Evolutionary conservation across 2,329 filamentous ascomycete species (phyloP), one percentile per base, ranked within the genome.

Genomic region (Colletotrichum orbiculare): DNA sequence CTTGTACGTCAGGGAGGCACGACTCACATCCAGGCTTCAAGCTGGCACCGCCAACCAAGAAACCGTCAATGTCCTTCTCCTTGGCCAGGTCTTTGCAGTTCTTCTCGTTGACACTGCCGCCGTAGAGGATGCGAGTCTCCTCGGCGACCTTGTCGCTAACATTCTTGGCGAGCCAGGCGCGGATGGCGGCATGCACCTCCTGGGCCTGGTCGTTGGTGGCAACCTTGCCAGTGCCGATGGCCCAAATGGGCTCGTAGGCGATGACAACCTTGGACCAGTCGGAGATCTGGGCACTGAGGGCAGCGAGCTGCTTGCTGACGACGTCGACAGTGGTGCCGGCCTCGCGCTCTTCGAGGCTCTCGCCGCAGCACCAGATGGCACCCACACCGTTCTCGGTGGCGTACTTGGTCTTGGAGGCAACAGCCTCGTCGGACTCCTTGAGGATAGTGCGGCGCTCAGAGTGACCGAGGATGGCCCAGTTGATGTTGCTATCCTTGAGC

Each of bases 161-260:
- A 73, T 94, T 87, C 74, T 89, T 87, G 76, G 89, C 88, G 76
- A 99, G 86, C 93, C 94, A 98, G 75, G 89, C 83, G 73, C 96
- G 92, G 82, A 99, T 96, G 71, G 91, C 93, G 74, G 90, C 92
- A 84, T 97, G 94, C 66, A 96, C 93, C 79, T 97, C 93, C 85
- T 97, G 94, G 64, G 94, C 94, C 86, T 97, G 94, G 82, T 93
- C 86, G 66, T 89, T 94, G 69, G 90, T 91, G 72, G 93, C 93
- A 71, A 96, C 93, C 85, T 96, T 96, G 80, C 96, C 96, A 71
- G 96, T 98, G 73, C 95, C 95, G 72, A 89, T 91, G 78, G 89
- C 94, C 95, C 96, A 99, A 85, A 99, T 96, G 75, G 96, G 96
- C 88, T 99, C 96, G 82, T 99, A 99, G 75, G 96, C 96, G 75